Conservation (phyloP, 768 basidiomycete species). For the Serendipita sp. region DNA sequence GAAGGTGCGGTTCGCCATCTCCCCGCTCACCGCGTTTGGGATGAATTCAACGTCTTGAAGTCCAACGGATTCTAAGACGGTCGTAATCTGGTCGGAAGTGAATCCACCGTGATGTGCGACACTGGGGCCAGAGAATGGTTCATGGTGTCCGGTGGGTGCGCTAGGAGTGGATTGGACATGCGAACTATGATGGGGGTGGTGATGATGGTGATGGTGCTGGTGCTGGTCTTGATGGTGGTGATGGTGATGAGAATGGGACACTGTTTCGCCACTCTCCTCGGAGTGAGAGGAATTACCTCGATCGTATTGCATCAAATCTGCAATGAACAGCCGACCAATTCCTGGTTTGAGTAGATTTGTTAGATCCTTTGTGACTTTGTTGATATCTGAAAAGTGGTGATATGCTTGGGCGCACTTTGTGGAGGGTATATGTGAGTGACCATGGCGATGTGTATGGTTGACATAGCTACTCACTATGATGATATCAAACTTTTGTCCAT, state of each 20-base stretch:
- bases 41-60: slow-evolving; percentile 30
- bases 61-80: slow-evolving; percentile 38
- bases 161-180: not conserved
- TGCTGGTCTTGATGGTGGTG: slow-evolving; percentile 19
- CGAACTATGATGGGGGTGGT: not conserved
- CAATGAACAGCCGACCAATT: slow-evolving; percentile 38
- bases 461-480: slow-evolving; percentile 38
- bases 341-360: slow-evolving; percentile 43
- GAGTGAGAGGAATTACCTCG: no score
- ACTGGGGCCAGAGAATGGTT: slow-evolving; percentile 13
- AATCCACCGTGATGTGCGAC: slow-evolving; percentile 45
- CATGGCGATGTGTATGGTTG: not conserved
- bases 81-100: slow-evolving; percentile 30
- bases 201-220: slow-evolving; percentile 6
- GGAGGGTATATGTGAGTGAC: slow-evolving; percentile 1
- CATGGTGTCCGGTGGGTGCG: not conserved
- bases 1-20: slow-evolving; percentile 20
- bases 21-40: slow-evolving; percentile 11
- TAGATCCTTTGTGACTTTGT: slow-evolving; percentile 37
- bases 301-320: slow-evolving; percentile 30
- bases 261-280: no score
- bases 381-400: slow-evolving; percentile 42
- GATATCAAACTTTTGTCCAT: slow-evolving; percentile 47
- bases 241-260: slow-evolving; percentile 10
- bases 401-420: slow-evolving; percentile 46